Evolutionary conservation across 768 basidiomycete genomes (phyloP).

Genomic region (Hericium rajendrae): DNA sequence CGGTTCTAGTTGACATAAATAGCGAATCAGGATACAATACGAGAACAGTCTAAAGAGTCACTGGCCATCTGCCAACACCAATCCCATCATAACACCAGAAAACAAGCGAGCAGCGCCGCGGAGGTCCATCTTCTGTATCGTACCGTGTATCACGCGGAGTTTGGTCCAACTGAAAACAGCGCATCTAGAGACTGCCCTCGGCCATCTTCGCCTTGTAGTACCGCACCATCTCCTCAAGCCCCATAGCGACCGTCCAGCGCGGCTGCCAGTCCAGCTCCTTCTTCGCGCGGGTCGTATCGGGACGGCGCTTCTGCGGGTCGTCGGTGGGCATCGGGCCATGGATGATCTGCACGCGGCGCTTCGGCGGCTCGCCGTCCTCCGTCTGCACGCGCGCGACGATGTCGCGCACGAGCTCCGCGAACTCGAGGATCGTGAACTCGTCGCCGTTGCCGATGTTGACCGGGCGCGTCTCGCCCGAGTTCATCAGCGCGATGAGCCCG

Average conservation of each 20-base stretch:
- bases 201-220: slow-evolving; percentile 89
- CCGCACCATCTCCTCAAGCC: slow-evolving; percentile 88
- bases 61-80: too few species aligned
- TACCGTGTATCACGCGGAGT: too few species aligned
- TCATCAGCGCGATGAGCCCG: slow-evolving; percentile 91
- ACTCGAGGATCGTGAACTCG: slow-evolving; percentile 93
- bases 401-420: slow-evolving; percentile 86
- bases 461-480: slow-evolving; percentile 84
- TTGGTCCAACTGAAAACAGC: too few species aligned
- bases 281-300: slow-evolving; percentile 89
- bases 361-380: slow-evolving; percentile 55
- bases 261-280: slow-evolving; percentile 83
- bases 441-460: slow-evolving; percentile 95
- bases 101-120: too few species aligned
- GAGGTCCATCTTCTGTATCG: too few species aligned
- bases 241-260: slow-evolving; percentile 86
- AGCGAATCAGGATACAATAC: too few species aligned
- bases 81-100: too few species aligned
- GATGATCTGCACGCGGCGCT: slow-evolving; percentile 53
- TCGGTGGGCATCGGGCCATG: slow-evolving; percentile 81
- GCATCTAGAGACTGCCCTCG: slow-evolving; percentile 61
- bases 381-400: slow-evolving; percentile 89
- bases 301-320: slow-evolving; percentile 89
- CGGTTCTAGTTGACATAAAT: too few species aligned
- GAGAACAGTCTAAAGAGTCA: too few species aligned